phyloP scores from a whole-genome alignment of 108 stramenopile genomes.

The Parietichytrium sp. region DNA sequence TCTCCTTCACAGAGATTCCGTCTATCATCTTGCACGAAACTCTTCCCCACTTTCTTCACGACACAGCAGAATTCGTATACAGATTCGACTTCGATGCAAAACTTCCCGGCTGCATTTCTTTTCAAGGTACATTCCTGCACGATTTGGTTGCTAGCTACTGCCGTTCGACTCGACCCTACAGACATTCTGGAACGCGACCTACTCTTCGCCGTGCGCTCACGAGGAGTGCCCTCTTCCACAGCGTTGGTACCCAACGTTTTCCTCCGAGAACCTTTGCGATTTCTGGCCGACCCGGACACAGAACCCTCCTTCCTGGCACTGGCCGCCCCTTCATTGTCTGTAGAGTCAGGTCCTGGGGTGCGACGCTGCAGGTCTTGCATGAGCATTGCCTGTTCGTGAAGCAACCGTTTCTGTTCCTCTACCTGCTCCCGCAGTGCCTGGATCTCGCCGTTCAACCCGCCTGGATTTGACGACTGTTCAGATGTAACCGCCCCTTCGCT shows the following conservation, averaged over 20 bases:
- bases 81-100: constrained; percentile 17
- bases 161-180: no score
- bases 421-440: constrained; percentile 3
- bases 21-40: neutral
- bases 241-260: neutral
- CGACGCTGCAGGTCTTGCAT: constrained; percentile 32
- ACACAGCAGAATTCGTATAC: neutral
- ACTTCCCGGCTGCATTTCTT: neutral
- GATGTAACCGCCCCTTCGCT: no score
- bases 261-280: no score
- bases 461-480: no score
- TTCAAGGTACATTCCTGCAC: neutral
- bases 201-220: neutral
- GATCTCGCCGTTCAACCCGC: neutral
- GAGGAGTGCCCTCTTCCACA: neutral
- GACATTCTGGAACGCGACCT: neutral
- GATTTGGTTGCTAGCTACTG: neutral
- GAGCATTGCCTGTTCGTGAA: neutral
- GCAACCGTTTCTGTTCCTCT: neutral
- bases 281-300: no score
- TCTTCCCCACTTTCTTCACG: neutral
- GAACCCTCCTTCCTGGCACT: no score
- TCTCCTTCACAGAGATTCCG: neutral
- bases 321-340: neutral
- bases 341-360: neutral